Evolutionary conservation across 177 flowering plant genomes (phyloP).

Genomic region (Vitis hybrid): DNA sequence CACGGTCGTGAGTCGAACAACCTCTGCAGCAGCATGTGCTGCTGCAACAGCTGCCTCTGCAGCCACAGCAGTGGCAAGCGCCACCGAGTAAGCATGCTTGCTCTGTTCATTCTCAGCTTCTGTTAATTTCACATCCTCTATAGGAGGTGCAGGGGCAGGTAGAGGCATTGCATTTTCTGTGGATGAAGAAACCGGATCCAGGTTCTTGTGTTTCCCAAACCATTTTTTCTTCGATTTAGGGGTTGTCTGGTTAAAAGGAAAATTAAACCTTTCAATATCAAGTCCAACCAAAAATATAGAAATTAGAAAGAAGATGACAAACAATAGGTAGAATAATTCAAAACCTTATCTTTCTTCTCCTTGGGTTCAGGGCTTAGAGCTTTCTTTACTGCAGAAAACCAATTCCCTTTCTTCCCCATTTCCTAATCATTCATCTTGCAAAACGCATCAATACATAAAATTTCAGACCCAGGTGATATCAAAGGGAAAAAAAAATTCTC

Average conservation of each 20-base stretch:
- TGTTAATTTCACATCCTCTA: conserved; percentile 45
- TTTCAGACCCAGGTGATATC: conserved; percentile 6
- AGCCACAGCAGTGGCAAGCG: conserved; percentile 71
- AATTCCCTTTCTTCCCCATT: conserved; percentile 78
- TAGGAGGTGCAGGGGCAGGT: conserved; percentile 24
- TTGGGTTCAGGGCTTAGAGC: conserved; percentile 55
- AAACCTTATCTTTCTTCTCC: conserved; percentile 56
- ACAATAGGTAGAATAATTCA: background rate
- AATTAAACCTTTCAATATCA: background rate
- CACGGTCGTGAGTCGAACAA: conserved; percentile 58
- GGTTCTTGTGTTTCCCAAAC: conserved; percentile 39
- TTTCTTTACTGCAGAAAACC: conserved; percentile 72
- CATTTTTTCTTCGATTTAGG: conserved; percentile 58
- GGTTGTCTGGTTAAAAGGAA: conserved; percentile 31
- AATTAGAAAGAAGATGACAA: background rate
- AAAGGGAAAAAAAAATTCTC: background rate
- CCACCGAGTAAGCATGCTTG: conserved; percentile 70
- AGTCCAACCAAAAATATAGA: background rate
- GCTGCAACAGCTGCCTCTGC: conserved; percentile 89
- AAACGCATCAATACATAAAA: conserved; percentile 2
- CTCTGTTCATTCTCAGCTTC: conserved; percentile 70
- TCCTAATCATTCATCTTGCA: conserved; percentile 26
- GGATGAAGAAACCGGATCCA: conserved; percentile 26
- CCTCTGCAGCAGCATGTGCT: conserved; percentile 87
- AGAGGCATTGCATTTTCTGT: conserved; percentile 30